A percentile compares a stretch with the other conserved stretches of the same genome.
Evolutionary conservation across 495 filamentous ascomycete genomes (phyloP).

Genomic region (Cercophora scortea): DNA sequence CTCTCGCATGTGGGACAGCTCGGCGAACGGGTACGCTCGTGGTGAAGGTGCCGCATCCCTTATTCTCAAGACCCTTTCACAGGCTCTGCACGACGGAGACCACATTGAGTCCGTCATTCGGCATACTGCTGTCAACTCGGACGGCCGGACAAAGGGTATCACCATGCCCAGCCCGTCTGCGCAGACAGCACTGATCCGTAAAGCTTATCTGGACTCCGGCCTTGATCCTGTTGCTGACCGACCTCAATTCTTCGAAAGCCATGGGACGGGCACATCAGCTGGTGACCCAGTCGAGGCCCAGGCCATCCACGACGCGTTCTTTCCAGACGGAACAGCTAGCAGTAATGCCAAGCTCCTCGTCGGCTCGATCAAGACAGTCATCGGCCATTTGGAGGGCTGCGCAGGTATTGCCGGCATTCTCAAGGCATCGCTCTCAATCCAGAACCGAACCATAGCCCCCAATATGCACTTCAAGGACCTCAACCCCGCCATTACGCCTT

Average conservation of each 20-base stretch:
- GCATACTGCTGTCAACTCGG: conserved; percentile 42
- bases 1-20: conserved; percentile 50
- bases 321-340: not conserved
- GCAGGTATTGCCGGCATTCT: conserved; percentile 46
- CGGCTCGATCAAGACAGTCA: conserved; percentile 47
- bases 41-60: conserved; percentile 51
- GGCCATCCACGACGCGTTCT: conserved; percentile 36
- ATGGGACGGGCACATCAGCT: conserved; percentile 18
- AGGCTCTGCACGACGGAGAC: conserved; percentile 39
- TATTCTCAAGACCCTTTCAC: conserved; percentile 44
- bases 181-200: conserved; percentile 43
- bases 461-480: conserved; percentile 39
- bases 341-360: conserved; percentile 28
- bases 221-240: conserved; percentile 26
- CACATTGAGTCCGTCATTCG: conserved; percentile 52
- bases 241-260: conserved; percentile 37
- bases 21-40: conserved; percentile 54
- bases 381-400: conserved; percentile 47
- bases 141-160: conserved; percentile 33
- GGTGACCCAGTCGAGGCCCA: conserved; percentile 6
- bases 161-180: conserved; percentile 41
- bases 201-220: conserved; percentile 35
- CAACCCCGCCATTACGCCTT: conserved; percentile 33
- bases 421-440: conserved; percentile 40
- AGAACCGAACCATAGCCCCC: conserved; percentile 37